phyloP scores from a whole-genome alignment of 2,329 filamentous ascomycete genomes.

The Colletotrichum euphorbiae region DNA sequence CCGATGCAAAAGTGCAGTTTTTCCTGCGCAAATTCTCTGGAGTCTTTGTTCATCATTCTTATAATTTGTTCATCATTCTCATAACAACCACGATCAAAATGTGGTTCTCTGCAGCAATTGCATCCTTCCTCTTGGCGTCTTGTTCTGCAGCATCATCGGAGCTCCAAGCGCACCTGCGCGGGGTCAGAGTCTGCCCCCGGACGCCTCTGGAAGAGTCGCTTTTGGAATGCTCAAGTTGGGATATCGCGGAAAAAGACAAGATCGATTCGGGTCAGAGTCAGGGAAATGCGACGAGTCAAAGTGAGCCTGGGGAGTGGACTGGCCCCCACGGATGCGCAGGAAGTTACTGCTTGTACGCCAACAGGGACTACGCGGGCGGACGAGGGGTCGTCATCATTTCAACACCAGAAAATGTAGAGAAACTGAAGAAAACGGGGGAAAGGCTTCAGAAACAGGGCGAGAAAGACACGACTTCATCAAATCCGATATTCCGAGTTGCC shows the following conservation, averaged over 20 bases:
- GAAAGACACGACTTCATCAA: not conserved
- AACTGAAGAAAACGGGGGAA: constrained; percentile 10
- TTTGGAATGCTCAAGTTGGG: constrained; percentile 18
- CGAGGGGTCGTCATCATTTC: constrained; percentile 56
- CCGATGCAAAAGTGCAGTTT: not conserved
- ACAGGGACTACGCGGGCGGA: constrained; percentile 49
- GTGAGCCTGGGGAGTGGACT: constrained; percentile 21
- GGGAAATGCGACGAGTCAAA: not conserved
- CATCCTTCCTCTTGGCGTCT: constrained; percentile 12
- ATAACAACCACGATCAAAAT: not conserved
- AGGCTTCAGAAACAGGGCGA: not conserved
- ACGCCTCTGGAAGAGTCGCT: constrained; percentile 25
- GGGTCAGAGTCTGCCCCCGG: constrained; percentile 17
- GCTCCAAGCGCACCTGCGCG: constrained; percentile 5
- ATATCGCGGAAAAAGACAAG: not conserved
- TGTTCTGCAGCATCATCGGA: constrained; percentile 16
- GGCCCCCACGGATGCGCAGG: constrained; percentile 35
- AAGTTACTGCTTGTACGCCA: constrained; percentile 50
- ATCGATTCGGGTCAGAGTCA: not conserved
- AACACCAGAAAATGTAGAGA: constrained; percentile 42
- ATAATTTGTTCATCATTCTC: not conserved
- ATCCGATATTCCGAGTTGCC: constrained; percentile 41
- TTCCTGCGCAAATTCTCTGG: not conserved
- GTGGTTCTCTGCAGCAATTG: not conserved
- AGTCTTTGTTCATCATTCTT: not conserved